Percentiles rank a stretch among this genome's conserved stretches.
Evolutionary conservation across 2,329 filamentous ascomycete species (phyloP).

Genomic region (Penicillium olsonii): DNA sequence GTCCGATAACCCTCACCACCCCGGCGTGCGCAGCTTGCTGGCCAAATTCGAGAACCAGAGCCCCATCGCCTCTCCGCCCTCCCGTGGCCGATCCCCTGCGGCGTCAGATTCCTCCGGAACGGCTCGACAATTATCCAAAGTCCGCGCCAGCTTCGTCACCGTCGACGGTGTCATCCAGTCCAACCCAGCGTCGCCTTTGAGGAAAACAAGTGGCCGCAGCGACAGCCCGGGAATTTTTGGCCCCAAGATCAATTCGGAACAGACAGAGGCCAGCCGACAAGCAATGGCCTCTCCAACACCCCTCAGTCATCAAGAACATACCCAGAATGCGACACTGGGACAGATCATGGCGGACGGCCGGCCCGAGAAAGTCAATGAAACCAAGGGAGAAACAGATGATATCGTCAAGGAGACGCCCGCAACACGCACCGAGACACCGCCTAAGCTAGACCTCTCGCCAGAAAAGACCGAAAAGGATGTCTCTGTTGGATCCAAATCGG

Average conservation of each 20-base stretch:
- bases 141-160: constrained; percentile 73
- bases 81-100: constrained; percentile 69
- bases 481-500: constrained; percentile 3
- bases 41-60: constrained; percentile 76
- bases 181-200: constrained; percentile 44
- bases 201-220: constrained; percentile 41
- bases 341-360: constrained; percentile 13
- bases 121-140: constrained; percentile 68
- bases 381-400: constrained; percentile 4
- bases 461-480: constrained; percentile 21
- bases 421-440: constrained; percentile 5
- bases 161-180: constrained; percentile 58
- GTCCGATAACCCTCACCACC: constrained; percentile 29
- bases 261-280: constrained; percentile 34
- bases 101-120: constrained; percentile 44
- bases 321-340: constrained; percentile 19
- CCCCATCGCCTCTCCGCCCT: constrained; percentile 61
- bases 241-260: constrained; percentile 34
- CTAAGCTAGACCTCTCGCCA: constrained; percentile 13
- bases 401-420: constrained; percentile 14
- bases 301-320: constrained; percentile 20
- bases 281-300: constrained; percentile 31
- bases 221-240: constrained; percentile 33
- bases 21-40: constrained; percentile 70
- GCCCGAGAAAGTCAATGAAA: constrained; percentile 7